Conservation (phyloP, 2,329 filamentous ascomycete genomes). For the Aspergillus niger region DNA sequence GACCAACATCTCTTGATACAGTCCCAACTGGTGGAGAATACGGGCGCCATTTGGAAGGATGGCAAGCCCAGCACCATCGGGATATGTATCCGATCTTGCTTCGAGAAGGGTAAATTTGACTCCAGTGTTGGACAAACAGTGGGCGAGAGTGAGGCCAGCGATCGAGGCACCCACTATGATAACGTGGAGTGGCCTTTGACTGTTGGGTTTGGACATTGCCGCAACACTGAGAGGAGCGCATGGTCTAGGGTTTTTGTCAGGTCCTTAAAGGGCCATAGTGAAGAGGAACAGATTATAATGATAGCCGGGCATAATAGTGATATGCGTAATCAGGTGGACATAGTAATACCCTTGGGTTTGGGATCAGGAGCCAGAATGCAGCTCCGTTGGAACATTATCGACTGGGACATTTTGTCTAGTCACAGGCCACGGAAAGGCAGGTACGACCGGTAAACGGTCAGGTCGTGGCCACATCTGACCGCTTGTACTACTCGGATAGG, state of each 20-base stretch:
- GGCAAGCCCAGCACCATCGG: background rate
- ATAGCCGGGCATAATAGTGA: background rate
- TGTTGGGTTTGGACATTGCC: background rate
- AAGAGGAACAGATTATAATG: background rate
- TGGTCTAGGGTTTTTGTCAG: background rate
- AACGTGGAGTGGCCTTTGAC: background rate
- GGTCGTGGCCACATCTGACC: background rate
- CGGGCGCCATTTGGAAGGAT: constrained; percentile 4
- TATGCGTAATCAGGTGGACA: background rate
- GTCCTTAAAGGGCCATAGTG: background rate
- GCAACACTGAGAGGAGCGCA: background rate
- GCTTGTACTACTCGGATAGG: background rate
- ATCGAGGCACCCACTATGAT: constrained; percentile 4
- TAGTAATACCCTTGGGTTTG: background rate
- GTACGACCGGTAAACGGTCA: constrained; percentile 3
- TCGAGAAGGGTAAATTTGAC: background rate
- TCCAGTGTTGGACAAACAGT: background rate
- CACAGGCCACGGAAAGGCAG: background rate
- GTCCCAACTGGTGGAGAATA: constrained; percentile 6
- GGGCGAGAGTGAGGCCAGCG: constrained; percentile 7
- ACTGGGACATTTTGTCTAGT: background rate
- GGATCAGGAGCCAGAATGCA: background rate
- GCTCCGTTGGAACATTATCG: background rate
- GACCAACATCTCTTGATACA: constrained; percentile 2
- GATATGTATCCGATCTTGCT: background rate